These are phyloP conservation scores for Aspergillus baeticus DNA, from an alignment of 495 filamentous ascomycete genomes.

Conservation along the genomic window DNA sequence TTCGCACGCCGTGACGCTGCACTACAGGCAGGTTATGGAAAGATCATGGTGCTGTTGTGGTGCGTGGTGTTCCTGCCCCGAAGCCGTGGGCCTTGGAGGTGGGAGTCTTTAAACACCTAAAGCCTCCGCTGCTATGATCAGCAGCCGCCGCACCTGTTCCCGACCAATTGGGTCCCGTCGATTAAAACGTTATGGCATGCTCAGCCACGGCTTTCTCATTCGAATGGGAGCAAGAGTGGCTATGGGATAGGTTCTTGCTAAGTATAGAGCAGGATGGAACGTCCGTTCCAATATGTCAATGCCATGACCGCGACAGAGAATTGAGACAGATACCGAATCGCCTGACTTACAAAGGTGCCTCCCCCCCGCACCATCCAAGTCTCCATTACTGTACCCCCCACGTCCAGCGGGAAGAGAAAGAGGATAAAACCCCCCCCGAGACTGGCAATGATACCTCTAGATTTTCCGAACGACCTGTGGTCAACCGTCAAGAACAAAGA, in stretches of 20 bases:
- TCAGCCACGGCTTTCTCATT: not conserved
- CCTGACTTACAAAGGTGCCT: too few species aligned
- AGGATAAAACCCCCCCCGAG: too few species aligned
- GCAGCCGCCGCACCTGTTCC: not conserved
- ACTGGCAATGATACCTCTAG: not conserved
- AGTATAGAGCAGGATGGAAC: not conserved
- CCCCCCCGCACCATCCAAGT: too few species aligned
- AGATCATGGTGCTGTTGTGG: not conserved
- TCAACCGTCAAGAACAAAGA: not conserved
- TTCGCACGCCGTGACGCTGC: not conserved
- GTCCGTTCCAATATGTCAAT: too few species aligned
- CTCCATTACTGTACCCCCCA: too few species aligned
- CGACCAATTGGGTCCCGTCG: not conserved
- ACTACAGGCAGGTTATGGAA: not conserved
- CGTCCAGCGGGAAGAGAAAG: too few species aligned
- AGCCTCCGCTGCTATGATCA: not conserved
- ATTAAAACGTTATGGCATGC: not conserved
- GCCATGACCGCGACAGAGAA: too few species aligned
- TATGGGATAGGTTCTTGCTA: not conserved
- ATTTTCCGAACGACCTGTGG: not conserved
- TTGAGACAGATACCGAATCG: too few species aligned
- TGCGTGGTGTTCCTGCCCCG: not conserved
- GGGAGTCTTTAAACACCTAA: not conserved
- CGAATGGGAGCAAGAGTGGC: not conserved
- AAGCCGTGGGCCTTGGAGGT: not conserved